These are phyloP conservation scores for Lonicera japonica DNA, from an alignment of 129 eudicot species.

Conservation along the genomic window DNA sequence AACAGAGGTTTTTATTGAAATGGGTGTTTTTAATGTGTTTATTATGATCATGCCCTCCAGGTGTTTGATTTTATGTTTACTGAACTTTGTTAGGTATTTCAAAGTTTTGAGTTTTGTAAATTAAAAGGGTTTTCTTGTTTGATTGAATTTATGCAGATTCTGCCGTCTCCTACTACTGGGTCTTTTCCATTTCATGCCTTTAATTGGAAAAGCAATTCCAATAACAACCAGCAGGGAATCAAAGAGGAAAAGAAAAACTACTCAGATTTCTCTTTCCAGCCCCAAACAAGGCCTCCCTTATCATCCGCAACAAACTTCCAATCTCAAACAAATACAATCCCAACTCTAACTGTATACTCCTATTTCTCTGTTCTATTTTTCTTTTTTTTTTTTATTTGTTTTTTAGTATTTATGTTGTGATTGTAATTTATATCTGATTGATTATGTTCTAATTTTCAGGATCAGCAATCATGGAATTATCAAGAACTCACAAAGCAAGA, in stretches of 20 bases:
- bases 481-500: conserved; percentile 33
- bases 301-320: conserved; percentile 15
- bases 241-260: conserved; percentile 36
- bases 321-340: conserved; percentile 26
- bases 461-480: conserved; percentile 36
- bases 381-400: neutral
- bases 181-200: conserved; percentile 48
- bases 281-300: conserved; percentile 16
- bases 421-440: neutral
- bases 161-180: conserved; percentile 93
- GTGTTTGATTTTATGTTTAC: too few relatives aligned
- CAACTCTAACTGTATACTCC: conserved; percentile 14
- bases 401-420: too few relatives aligned
- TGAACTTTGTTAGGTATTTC: too few relatives aligned
- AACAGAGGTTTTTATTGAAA: conserved; percentile 1
- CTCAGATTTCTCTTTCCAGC: conserved; percentile 57
- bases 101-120: too few relatives aligned
- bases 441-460: conserved; percentile 28
- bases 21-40: too few relatives aligned
- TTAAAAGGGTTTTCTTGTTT: too few relatives aligned
- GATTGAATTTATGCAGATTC: conserved; percentile 34
- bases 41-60: too few relatives aligned
- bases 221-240: conserved; percentile 27
- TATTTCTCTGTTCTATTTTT: neutral
- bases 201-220: conserved; percentile 38